Percentiles rank a stretch among this genome's conserved stretches.
These are phyloP conservation scores for Closterium sp. DNA, from an alignment of 139 green algal species.

Conservation along the genomic window DNA sequence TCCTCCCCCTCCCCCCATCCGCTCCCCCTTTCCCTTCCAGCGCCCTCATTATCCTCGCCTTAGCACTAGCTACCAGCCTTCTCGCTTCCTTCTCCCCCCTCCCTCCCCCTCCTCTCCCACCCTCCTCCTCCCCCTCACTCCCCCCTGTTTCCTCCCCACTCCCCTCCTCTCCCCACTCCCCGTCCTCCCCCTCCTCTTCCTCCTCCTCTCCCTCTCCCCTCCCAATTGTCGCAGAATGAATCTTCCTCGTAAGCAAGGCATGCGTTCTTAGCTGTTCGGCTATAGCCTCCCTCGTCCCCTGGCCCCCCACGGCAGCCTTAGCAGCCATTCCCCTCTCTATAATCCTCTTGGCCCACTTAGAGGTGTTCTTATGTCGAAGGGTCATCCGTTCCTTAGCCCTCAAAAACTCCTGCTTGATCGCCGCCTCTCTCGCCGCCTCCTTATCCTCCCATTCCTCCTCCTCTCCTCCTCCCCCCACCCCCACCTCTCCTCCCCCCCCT, in stretches of 20 bases:
- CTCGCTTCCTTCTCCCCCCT: background rate
- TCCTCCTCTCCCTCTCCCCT: constrained; percentile 19
- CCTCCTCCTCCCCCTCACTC: constrained; percentile 5
- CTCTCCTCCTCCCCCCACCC: background rate
- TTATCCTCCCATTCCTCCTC: constrained; percentile 20
- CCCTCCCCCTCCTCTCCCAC: background rate
- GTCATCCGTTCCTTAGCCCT: constrained; percentile 57
- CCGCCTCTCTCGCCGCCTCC: constrained; percentile 14
- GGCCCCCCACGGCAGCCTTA: background rate
- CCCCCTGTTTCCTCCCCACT: background rate
- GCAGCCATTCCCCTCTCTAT: constrained; percentile 9
- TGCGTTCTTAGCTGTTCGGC: constrained; percentile 56
- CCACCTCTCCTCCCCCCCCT: background rate
- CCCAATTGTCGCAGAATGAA: constrained; percentile 29
- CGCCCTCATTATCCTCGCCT: constrained; percentile 15
- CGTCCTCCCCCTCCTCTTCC: constrained; percentile 21
- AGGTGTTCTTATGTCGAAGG: background rate
- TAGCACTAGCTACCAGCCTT: constrained; percentile 16
- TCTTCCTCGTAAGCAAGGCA: constrained; percentile 72
- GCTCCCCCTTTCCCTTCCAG: background rate
- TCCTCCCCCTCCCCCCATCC: background rate
- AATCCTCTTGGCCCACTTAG: constrained; percentile 16
- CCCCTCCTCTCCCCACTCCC: background rate
- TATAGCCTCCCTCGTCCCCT: background rate
- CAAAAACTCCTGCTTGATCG: constrained; percentile 44